Evolutionary conservation across 2,329 filamentous ascomycete genomes (phyloP).

Genomic region (Raffaelea ambrosiae): DNA sequence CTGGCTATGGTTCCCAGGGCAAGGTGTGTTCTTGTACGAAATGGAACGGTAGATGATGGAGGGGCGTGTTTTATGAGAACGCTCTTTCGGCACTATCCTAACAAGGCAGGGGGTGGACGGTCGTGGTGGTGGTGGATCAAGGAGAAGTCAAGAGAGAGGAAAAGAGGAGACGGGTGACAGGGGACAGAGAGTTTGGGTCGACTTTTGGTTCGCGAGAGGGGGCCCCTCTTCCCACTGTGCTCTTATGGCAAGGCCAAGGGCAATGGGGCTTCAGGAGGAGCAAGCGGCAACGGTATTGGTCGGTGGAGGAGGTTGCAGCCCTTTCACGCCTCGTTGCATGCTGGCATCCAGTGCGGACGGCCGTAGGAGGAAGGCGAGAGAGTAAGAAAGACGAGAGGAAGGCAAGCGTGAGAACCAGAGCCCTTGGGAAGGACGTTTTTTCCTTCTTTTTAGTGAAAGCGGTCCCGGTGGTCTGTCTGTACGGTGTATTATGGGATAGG

Average conservation of each 20-base stretch:
- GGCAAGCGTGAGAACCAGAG: neutral
- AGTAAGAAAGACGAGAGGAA: too few species aligned
- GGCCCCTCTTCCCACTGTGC: conserved; percentile 7
- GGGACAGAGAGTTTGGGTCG: conserved; percentile 5
- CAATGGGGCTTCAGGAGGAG: neutral
- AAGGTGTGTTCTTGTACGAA: conserved; percentile 40
- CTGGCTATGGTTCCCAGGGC: conserved; percentile 29
- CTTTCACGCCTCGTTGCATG: neutral
- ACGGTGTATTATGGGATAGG: too few species aligned
- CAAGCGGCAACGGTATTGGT: conserved; percentile 12
- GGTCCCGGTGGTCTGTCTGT: too few species aligned
- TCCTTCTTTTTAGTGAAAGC: neutral
- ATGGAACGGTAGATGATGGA: conserved; percentile 39
- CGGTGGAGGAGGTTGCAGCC: conserved; percentile 2
- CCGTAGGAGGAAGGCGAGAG: neutral
- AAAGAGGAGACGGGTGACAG: conserved; percentile 5
- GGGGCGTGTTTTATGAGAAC: conserved; percentile 37
- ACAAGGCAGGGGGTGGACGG: conserved; percentile 20
- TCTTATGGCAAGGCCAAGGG: conserved; percentile 6
- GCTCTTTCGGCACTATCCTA: conserved; percentile 36
- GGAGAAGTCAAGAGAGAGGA: conserved; percentile 12
- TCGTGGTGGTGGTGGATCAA: conserved; percentile 12
- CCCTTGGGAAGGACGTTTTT: conserved; percentile 2
- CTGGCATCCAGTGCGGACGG: neutral
- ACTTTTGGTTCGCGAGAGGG: conserved; percentile 4